These are phyloP conservation scores for Petunia hybrid DNA, from an alignment of 305 asterid genomes.

Conservation along the genomic window DNA sequence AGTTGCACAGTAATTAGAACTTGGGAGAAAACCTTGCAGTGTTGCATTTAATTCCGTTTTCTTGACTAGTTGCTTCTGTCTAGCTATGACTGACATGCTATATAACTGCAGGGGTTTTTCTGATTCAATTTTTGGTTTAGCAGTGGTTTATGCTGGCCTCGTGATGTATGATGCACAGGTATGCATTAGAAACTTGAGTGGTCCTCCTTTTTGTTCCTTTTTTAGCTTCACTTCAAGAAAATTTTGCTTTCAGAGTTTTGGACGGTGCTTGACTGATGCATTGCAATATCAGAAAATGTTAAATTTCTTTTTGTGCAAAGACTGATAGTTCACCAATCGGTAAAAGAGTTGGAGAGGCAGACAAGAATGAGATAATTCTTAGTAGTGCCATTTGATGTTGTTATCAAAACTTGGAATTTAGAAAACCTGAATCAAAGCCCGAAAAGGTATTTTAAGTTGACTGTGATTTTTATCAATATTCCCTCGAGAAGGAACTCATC, in stretches of 20 bases:
- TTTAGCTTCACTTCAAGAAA: neutral
- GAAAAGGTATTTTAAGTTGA: neutral
- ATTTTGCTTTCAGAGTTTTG: neutral
- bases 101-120: conserved; percentile 76
- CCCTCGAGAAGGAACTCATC: neutral
- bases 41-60: conserved; percentile 6
- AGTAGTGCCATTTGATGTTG: neutral
- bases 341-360: neutral
- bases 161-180: conserved; percentile 97
- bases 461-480: neutral
- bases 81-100: conserved; percentile 6
- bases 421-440: neutral
- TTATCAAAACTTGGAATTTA: neutral
- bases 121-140: conserved; percentile 82
- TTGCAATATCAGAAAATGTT: neutral
- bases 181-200: conserved; percentile 38
- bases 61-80: neutral
- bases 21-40: neutral
- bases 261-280: neutral
- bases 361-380: neutral
- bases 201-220: neutral
- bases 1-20: neutral
- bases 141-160: conserved; percentile 83
- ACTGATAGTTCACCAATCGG: neutral
- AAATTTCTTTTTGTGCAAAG: neutral